Evolutionary conservation across 2,329 filamentous ascomycete genomes (phyloP).

Genomic region (Sclerotinia spermophila): DNA sequence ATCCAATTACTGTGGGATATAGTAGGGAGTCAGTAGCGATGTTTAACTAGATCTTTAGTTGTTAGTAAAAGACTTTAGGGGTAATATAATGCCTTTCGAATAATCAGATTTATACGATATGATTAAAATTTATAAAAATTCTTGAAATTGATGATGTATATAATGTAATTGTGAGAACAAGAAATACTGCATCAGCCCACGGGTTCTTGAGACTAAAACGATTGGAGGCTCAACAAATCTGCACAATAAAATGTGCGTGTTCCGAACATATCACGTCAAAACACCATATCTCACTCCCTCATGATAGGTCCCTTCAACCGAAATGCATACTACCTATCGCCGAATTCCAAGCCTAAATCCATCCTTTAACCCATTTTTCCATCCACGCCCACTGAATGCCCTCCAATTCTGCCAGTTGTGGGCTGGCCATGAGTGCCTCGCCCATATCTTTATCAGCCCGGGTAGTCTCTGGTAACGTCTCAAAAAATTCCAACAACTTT

Average conservation of each 20-base stretch:
- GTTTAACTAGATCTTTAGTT: not conserved
- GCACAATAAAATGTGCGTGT: not conserved
- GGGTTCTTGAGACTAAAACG: fast-evolving
- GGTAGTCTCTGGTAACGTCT: not conserved
- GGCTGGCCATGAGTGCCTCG: not conserved
- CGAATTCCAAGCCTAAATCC: not conserved
- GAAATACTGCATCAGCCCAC: not conserved
- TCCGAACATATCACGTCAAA: not conserved
- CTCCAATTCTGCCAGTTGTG: not conserved
- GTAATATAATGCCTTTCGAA: not conserved
- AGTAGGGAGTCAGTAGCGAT: constrained; percentile 13
- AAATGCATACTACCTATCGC: not conserved
- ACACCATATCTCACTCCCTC: not conserved
- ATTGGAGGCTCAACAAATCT: fast-evolving
- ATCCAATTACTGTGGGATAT: constrained; percentile 11
- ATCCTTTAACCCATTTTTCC: constrained; percentile 9
- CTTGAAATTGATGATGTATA: not conserved
- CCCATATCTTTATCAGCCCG: constrained; percentile 2
- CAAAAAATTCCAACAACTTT: constrained; percentile 3
- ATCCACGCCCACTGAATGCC: constrained; percentile 6
- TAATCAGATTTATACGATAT: not conserved
- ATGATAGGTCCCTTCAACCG: not conserved
- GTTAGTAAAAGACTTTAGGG: not conserved
- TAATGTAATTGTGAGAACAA: not conserved
- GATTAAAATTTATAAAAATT: not conserved